Evolutionary conservation across 208 protist genomes (phyloP).

Genomic region (Naegleria lovaniensis): DNA sequence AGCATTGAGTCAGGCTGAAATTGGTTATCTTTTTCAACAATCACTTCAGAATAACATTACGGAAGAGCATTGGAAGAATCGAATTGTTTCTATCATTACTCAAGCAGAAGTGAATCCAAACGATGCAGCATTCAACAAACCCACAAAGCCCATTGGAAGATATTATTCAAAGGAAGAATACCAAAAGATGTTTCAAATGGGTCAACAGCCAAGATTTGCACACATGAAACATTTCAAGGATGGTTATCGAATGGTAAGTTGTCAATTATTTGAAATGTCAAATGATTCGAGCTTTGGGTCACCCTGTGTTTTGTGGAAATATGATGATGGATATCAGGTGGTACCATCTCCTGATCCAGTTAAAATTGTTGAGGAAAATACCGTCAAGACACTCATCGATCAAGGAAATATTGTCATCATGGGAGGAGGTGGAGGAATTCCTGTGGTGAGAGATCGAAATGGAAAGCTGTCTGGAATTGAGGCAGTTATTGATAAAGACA

Average conservation of each 20-base stretch:
- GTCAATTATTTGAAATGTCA: too few species aligned
- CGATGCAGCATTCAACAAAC: not conserved
- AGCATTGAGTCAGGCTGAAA: not conserved
- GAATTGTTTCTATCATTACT: not conserved
- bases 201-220: too few species aligned
- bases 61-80: not conserved
- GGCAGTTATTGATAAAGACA: conserved; percentile 9
- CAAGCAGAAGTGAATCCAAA: not conserved
- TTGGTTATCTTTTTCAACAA: conserved; percentile 12
- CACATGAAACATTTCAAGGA: too few species aligned
- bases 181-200: too few species aligned
- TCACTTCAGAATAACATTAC: not conserved
- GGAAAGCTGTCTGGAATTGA: not conserved
- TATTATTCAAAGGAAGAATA: not conserved
- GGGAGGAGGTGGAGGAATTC: conserved; percentile 2
- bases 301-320: not conserved
- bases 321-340: not conserved
- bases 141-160: not conserved
- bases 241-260: too few species aligned
- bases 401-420: not conserved
- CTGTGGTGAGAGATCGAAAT: not conserved
- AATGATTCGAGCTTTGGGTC: too few species aligned
- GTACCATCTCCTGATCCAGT: not conserved
- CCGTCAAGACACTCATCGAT: not conserved
- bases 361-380: not conserved